Percentiles rank a stretch among this genome's conserved stretches.
Evolutionary conservation across 2,329 filamentous ascomycete genomes (phyloP).

Genomic region (Blumeria graminis): DNA sequence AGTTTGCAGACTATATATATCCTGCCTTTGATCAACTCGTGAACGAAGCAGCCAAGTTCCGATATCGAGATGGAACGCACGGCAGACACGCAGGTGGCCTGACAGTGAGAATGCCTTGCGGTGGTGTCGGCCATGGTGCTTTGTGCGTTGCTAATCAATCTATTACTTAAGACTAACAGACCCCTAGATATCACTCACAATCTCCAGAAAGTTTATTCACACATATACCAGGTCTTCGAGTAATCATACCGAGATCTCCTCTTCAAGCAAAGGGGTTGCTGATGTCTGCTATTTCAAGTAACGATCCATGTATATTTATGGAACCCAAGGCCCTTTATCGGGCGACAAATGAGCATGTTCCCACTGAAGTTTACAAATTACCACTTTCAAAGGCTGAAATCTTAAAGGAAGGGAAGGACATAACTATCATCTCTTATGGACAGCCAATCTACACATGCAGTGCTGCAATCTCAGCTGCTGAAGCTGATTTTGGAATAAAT

Average conservation of each 20-base stretch:
- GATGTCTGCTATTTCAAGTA: conserved; percentile 33
- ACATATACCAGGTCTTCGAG: conserved; percentile 43
- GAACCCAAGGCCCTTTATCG: conserved; percentile 54
- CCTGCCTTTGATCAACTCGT: conserved; percentile 58
- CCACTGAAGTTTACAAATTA: conserved; percentile 39
- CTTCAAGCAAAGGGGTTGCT: conserved; percentile 48
- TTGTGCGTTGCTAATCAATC: conserved; percentile 20
- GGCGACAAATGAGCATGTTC: conserved; percentile 49
- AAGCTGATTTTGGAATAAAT: conserved; percentile 39
- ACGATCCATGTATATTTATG: conserved; percentile 52
- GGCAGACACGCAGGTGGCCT: conserved; percentile 35
- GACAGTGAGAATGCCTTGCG: conserved; percentile 47
- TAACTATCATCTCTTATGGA: conserved; percentile 47
- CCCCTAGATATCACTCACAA: conserved; percentile 38
- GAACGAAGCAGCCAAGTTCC: conserved; percentile 50
- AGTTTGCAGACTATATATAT: conserved; percentile 58
- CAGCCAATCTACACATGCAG: conserved; percentile 46
- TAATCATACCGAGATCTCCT: conserved; percentile 46
- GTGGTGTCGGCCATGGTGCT: conserved; percentile 48
- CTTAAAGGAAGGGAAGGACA: conserved; percentile 37
- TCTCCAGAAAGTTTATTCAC: conserved; percentile 48
- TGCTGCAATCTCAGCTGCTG: conserved; percentile 38
- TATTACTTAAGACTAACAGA: conserved; percentile 2
- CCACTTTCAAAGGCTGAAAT: conserved; percentile 46
- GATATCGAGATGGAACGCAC: conserved; percentile 38